Evolutionary conservation across 495 filamentous ascomycete species (phyloP).

Genomic region (Parachaetomium inaequale): DNA sequence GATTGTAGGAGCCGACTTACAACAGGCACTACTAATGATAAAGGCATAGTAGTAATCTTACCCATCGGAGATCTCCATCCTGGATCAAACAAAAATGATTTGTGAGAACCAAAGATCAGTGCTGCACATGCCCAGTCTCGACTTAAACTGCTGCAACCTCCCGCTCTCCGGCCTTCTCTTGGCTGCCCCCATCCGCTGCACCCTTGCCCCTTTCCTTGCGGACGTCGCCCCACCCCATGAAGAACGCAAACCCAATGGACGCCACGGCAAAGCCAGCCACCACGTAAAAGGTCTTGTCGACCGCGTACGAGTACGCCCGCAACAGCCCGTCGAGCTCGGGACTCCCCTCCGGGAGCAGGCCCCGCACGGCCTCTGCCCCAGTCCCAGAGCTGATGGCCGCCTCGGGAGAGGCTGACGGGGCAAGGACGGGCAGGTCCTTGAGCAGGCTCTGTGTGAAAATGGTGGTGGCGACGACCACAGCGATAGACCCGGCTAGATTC

Average conservation of each 20-base stretch:
- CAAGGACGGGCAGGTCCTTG: background rate
- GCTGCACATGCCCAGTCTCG: background rate
- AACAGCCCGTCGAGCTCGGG: background rate
- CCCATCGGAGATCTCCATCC: background rate
- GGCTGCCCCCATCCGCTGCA: background rate
- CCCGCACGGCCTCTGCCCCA: background rate
- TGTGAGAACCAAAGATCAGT: background rate
- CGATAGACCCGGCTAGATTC: background rate
- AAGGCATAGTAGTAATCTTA: background rate
- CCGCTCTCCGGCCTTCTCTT: background rate
- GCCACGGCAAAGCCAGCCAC: background rate
- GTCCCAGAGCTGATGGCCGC: background rate
- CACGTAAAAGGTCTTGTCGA: background rate
- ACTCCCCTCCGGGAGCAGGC: background rate
- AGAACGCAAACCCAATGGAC: background rate
- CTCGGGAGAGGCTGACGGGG: background rate
- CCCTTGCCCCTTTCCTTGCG: background rate
- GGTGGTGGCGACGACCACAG: background rate
- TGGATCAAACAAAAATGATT: background rate
- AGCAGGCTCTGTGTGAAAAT: background rate
- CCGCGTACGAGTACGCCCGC: background rate
- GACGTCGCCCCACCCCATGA: background rate
- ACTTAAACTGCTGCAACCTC: background rate
- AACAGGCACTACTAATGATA: no score
- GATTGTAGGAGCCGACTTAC: no score